These are phyloP conservation scores for Medakamo hakoo DNA, from an alignment of 139 green algal genomes.

Conservation along the genomic window DNA sequence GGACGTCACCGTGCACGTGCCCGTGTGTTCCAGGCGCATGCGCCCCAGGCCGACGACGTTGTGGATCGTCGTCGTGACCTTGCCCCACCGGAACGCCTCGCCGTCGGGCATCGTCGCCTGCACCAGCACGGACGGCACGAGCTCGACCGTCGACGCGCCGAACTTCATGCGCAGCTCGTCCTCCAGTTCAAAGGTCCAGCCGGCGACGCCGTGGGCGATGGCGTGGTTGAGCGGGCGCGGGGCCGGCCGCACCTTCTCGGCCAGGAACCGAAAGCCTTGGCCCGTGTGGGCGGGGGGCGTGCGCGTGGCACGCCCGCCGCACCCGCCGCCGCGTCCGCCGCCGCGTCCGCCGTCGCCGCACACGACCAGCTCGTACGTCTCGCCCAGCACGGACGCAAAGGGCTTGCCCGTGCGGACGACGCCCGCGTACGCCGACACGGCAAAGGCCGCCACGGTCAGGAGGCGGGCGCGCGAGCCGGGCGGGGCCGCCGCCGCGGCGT, in stretches of 20 bases:
- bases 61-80: slow-evolving; percentile 35
- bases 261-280: slow-evolving; percentile 15
- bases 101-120: slow-evolving; percentile 46
- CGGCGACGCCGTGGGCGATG: slow-evolving; percentile 27
- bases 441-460: slow-evolving; percentile 58
- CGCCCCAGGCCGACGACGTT: background rate
- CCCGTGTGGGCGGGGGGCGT: too few species aligned
- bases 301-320: too few species aligned
- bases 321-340: too few species aligned
- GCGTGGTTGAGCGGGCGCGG: slow-evolving; percentile 60
- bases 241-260: slow-evolving; percentile 63
- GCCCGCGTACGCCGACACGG: slow-evolving; percentile 38
- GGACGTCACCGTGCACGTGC: background rate
- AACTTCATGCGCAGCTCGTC: slow-evolving; percentile 77
- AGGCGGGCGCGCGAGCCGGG: slow-evolving; percentile 31
- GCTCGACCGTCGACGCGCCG: slow-evolving; percentile 74
- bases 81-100: slow-evolving; percentile 58
- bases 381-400: slow-evolving; percentile 63
- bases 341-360: too few species aligned
- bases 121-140: slow-evolving; percentile 49
- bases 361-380: slow-evolving; percentile 54
- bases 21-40: background rate
- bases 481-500: slow-evolving; percentile 26
- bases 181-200: slow-evolving; percentile 54
- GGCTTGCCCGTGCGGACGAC: slow-evolving; percentile 39